Conservation (phyloP, 2,329 filamentous ascomycete species). For the Cladosporium sp. region DNA sequence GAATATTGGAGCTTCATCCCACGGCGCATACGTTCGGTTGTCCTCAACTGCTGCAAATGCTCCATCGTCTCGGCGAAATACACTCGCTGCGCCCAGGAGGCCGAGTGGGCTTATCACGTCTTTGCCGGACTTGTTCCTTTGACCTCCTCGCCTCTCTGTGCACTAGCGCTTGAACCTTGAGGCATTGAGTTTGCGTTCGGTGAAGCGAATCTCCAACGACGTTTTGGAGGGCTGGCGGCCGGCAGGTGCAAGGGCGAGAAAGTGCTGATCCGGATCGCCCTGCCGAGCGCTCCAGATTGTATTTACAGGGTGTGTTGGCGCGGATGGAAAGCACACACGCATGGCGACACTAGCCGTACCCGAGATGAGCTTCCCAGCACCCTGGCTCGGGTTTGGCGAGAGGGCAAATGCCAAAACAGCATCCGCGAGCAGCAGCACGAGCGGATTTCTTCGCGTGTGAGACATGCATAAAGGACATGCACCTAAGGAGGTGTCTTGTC, state of each 20-base stretch:
- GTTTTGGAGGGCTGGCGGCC: background rate
- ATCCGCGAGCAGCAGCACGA: background rate
- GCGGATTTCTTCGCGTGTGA: background rate
- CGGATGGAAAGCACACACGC: background rate
- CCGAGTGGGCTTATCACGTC: background rate
- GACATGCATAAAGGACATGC: background rate
- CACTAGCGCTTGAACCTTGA: background rate
- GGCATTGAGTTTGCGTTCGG: background rate
- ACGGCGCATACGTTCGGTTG: background rate
- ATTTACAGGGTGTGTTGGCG: background rate
- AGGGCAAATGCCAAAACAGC: background rate
- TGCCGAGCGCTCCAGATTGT: conserved; percentile 9
- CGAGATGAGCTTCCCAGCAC: conserved; percentile 10
- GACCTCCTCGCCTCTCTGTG: background rate
- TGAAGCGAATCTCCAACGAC: background rate
- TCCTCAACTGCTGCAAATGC: background rate
- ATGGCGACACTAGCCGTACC: conserved; percentile 2
- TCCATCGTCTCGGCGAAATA: background rate
- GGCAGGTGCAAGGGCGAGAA: background rate
- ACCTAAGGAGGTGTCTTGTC: background rate
- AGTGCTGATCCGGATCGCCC: conserved; percentile 8
- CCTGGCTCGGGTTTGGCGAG: background rate
- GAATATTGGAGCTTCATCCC: background rate
- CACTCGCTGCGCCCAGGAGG: background rate
- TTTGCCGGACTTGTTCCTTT: conserved; percentile 1